Base-by-base conservation (phyloP, 1,139 yeast genomes). In the Yamadazyma triangularis region DNA sequence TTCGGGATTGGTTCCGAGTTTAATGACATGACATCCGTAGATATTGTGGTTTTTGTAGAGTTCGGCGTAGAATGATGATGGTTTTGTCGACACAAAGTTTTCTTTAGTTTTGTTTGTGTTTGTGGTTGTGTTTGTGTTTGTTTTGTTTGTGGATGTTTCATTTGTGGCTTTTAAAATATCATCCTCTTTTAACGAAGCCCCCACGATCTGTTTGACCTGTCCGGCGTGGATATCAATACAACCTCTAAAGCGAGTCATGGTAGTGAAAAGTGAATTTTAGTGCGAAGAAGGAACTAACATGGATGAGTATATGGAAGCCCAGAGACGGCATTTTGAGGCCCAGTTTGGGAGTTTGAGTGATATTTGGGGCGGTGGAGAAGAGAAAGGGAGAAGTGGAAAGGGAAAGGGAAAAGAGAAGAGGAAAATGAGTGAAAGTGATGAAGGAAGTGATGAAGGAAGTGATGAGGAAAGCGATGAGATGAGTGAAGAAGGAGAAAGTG, bases 171-270 rank as follows among this genome's bases (percentile, higher is more conserved):
- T 27, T 9, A 49, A 50, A 18, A 9, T 9, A 35, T 75, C 78
- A 40, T 78, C 80, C 9, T 70, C 67, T 0, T 70, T 64, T 15
- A 93, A 66, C 0, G 96, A 84, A 0, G 96, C 95, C 3, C 98
- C 98, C 0, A 93, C 97, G 31, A 91, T 91, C 56, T 91, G 98
- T 52, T 91, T 93, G 40, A 91, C 98, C 44, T 85, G 82, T 2
- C 98, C 98, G 4, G 83, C 74, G 54, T 91, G 98, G 39, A 91
- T 79, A 55, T 91, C 98, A 25, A 91, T 91, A 49, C 98, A 91
- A 1, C 97, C 98, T 51, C 91, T 76, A 59, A 86, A 93, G 36
- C 71, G 70, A 1, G 97, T 89, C 96, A 89, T 89, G 20, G 20
- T 7, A 18, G 8, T 24, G 18, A 28, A 10, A 8, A 25, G 14